Conservation (phyloP, 1,284 basidiomycete genomes). For the Malassezia obtusa region DNA sequence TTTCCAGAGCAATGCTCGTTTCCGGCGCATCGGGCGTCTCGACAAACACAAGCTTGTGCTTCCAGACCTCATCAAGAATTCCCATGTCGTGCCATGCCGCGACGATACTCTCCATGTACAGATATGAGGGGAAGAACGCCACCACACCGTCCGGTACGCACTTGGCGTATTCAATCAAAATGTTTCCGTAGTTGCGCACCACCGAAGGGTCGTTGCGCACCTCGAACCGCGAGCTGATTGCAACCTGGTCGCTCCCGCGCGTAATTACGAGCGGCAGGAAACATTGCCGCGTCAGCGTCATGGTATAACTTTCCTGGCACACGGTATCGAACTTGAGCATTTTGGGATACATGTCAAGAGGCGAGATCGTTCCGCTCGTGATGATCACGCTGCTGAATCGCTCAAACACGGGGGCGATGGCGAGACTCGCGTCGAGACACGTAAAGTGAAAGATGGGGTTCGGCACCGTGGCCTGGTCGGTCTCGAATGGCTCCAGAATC, state of each 20-base stretch:
- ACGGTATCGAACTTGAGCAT: conserved; percentile 98
- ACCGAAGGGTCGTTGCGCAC: conserved; percentile 98
- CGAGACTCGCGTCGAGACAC: conserved; percentile 91
- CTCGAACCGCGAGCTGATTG: conserved; percentile 97
- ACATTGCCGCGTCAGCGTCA: conserved; percentile 92
- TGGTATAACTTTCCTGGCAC: conserved; percentile 91
- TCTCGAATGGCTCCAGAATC: conserved; percentile 96
- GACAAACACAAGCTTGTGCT: conserved; percentile 97
- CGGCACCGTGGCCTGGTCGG: conserved; percentile 93
- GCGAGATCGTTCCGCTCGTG: conserved; percentile 95
- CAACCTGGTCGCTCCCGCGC: conserved; percentile 93
- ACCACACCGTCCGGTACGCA: conserved; percentile 98
- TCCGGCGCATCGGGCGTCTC: conserved; percentile 99
- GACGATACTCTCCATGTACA: conserved; percentile 99
- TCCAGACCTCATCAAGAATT: conserved; percentile 98
- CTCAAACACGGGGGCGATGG: conserved; percentile 96
- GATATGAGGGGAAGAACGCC: conserved; percentile 97
- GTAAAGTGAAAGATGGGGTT: conserved; percentile 98
- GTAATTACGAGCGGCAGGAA: conserved; percentile 98
- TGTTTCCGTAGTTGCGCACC: conserved; percentile 95
- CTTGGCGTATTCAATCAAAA: conserved; percentile 93
- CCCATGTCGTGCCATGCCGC: conserved; percentile 99
- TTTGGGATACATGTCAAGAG: conserved; percentile 99
- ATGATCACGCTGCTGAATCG: conserved; percentile 97
- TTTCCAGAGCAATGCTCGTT: conserved; percentile 93